Base-by-base conservation (phyloP, 192 early-diverging fungal species). In the Thamnidium elegans region DNA sequence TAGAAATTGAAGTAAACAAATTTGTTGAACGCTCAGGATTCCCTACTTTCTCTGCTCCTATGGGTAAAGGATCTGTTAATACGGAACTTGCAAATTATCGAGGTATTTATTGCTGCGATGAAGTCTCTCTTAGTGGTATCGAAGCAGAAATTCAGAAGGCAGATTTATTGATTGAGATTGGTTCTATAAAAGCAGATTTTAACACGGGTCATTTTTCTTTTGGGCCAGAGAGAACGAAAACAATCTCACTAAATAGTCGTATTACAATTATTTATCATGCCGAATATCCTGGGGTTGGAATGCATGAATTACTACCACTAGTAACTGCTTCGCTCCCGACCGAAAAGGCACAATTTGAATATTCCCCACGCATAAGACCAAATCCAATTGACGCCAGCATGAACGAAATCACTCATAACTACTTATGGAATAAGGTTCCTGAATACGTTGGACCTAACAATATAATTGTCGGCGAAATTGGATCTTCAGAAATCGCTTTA, bases 151-250 rank as follows among this genome's bases (percentile, higher is more conserved):
- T 80, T 15, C 48, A 65, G 30, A 11, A 50, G 1, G 17, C 65
- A 11, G 76, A 80, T 58, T 55, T 78, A 14, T 66, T 80, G 26
- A 11, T 80, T 14, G 63, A 64, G 26, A 47, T 80, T 42, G 78
- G 78, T 6, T 42, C 72, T 1, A 50, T 78, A 39, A 71, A 78
- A 26, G 51, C 72, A 15, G 78, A 80, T 69, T 78, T 72, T 55
- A 80, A 80, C 47, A 80, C 78, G 0, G 78, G 78, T 60, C 73
- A 73, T 9, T 78, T 78, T 61, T 72, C 77, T 7, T 71, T 66
- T 46, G 58, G 48, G 7, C 42, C 75, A 20, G 61, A 67, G 13
- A 39, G 10, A 19, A 59, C 50, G 5, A 67, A 65, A 45, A 42
- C 72, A 4, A 74, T 78, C 47, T 68, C 63, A 14, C 67, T 78